Evolutionary conservation across 352 stramenopile species (phyloP).

Genomic region (Globisporangium nodosum): DNA sequence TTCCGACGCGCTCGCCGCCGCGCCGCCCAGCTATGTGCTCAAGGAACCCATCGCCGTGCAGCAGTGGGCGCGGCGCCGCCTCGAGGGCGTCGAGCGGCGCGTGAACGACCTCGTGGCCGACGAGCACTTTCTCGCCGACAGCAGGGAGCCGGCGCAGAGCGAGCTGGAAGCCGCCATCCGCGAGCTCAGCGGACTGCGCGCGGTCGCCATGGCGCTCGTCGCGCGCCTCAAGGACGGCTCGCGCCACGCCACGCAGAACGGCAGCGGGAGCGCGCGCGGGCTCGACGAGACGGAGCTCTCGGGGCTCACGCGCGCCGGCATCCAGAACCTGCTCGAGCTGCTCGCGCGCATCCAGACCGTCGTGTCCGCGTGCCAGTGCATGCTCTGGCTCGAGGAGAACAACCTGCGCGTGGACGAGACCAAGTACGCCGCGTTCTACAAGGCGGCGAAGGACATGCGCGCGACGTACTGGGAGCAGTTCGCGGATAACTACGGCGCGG

Average conservation of each 20-base stretch:
- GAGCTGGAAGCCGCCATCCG: constrained; percentile 42
- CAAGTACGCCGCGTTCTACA: constrained; percentile 66
- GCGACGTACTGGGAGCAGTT: constrained; percentile 59
- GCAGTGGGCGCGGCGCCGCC: constrained; percentile 58
- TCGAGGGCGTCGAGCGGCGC: constrained; percentile 47
- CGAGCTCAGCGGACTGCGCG: constrained; percentile 60
- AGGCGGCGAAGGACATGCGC: constrained; percentile 41
- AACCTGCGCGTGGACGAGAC: constrained; percentile 34
- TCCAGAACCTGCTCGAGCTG: constrained; percentile 65
- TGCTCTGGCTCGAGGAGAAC: constrained; percentile 65
- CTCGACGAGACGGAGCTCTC: constrained; percentile 69
- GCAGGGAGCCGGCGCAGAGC: constrained; percentile 19
- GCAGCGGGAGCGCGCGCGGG: constrained; percentile 5
- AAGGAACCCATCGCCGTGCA: constrained; percentile 79
- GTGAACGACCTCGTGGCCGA: constrained; percentile 51
- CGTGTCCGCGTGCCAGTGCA: constrained; percentile 46
- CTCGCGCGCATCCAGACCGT: constrained; percentile 59
- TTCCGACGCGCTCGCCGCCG: constrained; percentile 4
- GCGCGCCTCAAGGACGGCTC: constrained; percentile 63
- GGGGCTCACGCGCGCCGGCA: constrained; percentile 50
- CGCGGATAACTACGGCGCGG: constrained; percentile 55
- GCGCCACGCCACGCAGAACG: constrained; percentile 32
- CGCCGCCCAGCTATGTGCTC: constrained; percentile 54
- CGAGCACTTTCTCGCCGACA: constrained; percentile 32
- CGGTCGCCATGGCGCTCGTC: constrained; percentile 60